Evolutionary conservation across 805 yeast species (phyloP).

Genomic region (Candida loeiensis): DNA sequence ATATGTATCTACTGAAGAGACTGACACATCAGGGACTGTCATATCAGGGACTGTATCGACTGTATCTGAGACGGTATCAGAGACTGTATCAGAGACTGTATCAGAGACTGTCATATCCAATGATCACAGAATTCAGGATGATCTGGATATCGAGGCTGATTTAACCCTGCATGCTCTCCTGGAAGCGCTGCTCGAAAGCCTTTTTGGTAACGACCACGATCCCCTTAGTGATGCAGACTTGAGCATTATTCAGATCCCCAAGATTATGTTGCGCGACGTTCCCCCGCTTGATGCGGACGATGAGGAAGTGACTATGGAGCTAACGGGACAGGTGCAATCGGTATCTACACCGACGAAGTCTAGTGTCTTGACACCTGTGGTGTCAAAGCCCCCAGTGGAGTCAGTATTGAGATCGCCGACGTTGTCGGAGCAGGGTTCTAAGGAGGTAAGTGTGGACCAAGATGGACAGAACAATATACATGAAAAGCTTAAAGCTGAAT

Average conservation of each 20-base stretch:
- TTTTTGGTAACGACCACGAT: neutral
- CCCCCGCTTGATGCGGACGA: slow-evolving; percentile 5
- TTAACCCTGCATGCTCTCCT: neutral
- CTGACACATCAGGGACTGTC: too few relatives aligned
- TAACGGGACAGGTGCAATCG: slow-evolving; percentile 6
- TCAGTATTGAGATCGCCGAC: neutral
- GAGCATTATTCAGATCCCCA: slow-evolving; percentile 8
- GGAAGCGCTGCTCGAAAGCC: neutral
- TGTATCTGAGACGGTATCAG: too few relatives aligned
- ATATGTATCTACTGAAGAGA: too few relatives aligned
- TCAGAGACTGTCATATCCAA: too few relatives aligned
- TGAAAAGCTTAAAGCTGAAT: neutral
- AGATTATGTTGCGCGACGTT: slow-evolving; percentile 1
- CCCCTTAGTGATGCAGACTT: neutral
- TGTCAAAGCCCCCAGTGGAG: neutral
- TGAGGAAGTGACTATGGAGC: slow-evolving; percentile 18
- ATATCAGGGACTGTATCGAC: too few relatives aligned
- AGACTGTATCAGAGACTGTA: too few relatives aligned
- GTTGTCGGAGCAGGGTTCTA: too few relatives aligned
- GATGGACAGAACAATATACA: neutral
- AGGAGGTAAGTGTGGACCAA: too few relatives aligned
- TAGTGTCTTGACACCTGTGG: neutral
- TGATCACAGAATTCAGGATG: too few relatives aligned
- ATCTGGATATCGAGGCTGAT: neutral
- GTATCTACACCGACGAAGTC: neutral